phyloP scores from a whole-genome alignment of 768 basidiomycete species.

The Naganishia onofrii region DNA sequence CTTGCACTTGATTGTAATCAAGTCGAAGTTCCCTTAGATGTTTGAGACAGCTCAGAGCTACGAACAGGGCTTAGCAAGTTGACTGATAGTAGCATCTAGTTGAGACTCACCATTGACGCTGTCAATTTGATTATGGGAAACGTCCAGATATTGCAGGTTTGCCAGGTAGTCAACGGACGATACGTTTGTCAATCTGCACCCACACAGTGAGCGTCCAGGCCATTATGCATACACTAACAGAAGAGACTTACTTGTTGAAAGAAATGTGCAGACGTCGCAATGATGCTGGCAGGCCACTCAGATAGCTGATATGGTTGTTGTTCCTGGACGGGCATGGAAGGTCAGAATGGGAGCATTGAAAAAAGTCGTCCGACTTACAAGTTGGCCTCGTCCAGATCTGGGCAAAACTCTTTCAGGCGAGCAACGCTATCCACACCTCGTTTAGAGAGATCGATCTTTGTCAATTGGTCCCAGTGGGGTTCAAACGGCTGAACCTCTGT shows the following conservation, averaged over 20 bases:
- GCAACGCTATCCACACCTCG: conserved; percentile 77
- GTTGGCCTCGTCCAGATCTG: conserved; percentile 64
- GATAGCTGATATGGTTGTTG: conserved; percentile 53
- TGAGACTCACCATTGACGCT: conserved; percentile 72
- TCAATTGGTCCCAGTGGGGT: conserved; percentile 85
- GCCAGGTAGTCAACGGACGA: conserved; percentile 76
- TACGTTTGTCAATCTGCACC: conserved; percentile 35
- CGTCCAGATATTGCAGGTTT: conserved; percentile 83
- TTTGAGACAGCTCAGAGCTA: conserved; percentile 78
- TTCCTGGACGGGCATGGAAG: conserved; percentile 34
- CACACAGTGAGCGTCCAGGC: background rate
- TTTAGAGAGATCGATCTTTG: conserved; percentile 67
- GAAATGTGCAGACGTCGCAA: conserved; percentile 51
- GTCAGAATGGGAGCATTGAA: conserved; percentile 56
- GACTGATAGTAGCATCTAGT: background rate
- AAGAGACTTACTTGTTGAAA: conserved; percentile 55
- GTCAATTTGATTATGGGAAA: conserved; percentile 84
- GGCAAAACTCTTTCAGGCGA: conserved; percentile 83
- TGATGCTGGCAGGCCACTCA: conserved; percentile 54
- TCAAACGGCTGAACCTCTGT: conserved; percentile 93
- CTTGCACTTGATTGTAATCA: conserved; percentile 77
- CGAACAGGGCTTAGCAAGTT: conserved; percentile 22
- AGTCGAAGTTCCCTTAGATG: conserved; percentile 84
- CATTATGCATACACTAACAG: background rate
- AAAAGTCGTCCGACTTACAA: conserved; percentile 67